Percentiles rank a stretch among this genome's conserved stretches.
These are phyloP conservation scores for Ustilago nuda DNA, from an alignment of 1,284 basidiomycete species.

Conservation along the genomic window DNA sequence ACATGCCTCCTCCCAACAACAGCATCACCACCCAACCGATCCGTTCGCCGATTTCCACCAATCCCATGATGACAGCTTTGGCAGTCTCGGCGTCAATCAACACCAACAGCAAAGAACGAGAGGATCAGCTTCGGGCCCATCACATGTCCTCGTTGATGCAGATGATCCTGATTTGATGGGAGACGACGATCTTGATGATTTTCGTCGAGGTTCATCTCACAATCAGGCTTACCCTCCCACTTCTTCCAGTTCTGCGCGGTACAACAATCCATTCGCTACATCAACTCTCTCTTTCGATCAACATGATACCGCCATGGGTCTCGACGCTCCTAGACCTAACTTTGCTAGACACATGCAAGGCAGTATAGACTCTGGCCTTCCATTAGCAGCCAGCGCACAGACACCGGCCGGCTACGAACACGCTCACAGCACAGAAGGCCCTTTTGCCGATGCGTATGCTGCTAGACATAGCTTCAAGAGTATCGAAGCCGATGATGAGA, in stretches of 20 bases:
- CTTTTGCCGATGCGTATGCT: slow-evolving; percentile 60
- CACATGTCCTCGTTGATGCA: slow-evolving; percentile 64
- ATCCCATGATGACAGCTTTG: slow-evolving; percentile 27
- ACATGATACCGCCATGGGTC: slow-evolving; percentile 44
- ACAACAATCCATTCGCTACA: slow-evolving; percentile 29
- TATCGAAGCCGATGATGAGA: slow-evolving; percentile 67
- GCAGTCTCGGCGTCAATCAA: slow-evolving; percentile 21
- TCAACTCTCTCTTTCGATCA: slow-evolving; percentile 42
- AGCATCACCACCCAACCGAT: slow-evolving; percentile 18
- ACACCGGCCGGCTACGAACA: slow-evolving; percentile 51
- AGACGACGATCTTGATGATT: slow-evolving; percentile 47
- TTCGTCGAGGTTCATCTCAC: slow-evolving; percentile 19
- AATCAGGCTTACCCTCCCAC: slow-evolving; percentile 39
- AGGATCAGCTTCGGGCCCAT: slow-evolving; percentile 24
- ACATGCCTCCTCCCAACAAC: background rate
- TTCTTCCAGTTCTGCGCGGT: slow-evolving; percentile 5
- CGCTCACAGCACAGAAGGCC: slow-evolving; percentile 27
- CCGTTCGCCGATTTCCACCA: slow-evolving; percentile 38
- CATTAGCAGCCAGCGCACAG: slow-evolving; percentile 46
- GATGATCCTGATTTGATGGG: slow-evolving; percentile 65
- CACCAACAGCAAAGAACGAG: background rate
- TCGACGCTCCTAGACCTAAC: slow-evolving; percentile 32
- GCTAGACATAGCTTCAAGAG: slow-evolving; percentile 56
- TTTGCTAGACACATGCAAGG: slow-evolving; percentile 38
- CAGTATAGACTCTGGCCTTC: slow-evolving; percentile 56